Evolutionary conservation across 805 yeast species (phyloP).

Genomic region (Myxozyma sirexii): DNA sequence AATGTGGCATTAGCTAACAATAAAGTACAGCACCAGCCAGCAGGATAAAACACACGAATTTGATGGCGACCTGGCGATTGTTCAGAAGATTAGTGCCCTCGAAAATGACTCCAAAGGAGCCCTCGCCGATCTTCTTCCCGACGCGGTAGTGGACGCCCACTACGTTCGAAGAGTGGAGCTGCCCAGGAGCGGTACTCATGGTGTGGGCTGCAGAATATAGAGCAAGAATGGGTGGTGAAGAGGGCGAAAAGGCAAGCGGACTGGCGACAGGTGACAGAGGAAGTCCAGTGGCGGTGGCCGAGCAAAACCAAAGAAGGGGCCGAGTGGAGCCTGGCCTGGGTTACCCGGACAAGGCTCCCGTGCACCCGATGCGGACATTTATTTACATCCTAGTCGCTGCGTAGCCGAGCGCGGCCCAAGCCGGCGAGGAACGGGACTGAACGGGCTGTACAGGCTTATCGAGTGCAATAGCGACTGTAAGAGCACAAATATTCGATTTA

Average conservation of each 20-base stretch:
- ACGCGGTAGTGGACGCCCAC: slow-evolving; percentile 96
- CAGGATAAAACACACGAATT: slow-evolving; percentile 56
- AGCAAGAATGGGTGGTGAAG: slow-evolving; percentile 4
- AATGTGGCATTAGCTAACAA: not conserved
- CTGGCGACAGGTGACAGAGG: not conserved
- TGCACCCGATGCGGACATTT: not conserved
- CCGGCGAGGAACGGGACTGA: too few species aligned
- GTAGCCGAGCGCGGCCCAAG: not conserved
- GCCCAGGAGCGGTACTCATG: slow-evolving; percentile 33
- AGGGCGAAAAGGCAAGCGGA: slow-evolving; percentile 1
- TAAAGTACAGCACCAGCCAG: not conserved
- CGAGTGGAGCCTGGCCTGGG: not conserved
- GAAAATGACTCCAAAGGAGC: slow-evolving; percentile 95
- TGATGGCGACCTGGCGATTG: slow-evolving; percentile 92
- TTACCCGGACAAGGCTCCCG: not conserved
- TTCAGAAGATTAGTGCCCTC: slow-evolving; percentile 93
- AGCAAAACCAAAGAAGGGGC: not conserved
- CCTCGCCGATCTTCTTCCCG: slow-evolving; percentile 97
- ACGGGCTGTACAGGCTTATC: too few species aligned
- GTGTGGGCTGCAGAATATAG: slow-evolving; percentile 15
- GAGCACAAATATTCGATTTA: not conserved
- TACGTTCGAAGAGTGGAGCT: slow-evolving; percentile 54
- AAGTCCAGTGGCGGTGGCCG: slow-evolving; percentile 2
- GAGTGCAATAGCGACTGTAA: too few species aligned
- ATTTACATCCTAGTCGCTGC: not conserved